Base-by-base conservation (phyloP, 805 yeast species). In the Monosporozyma servazzii region DNA sequence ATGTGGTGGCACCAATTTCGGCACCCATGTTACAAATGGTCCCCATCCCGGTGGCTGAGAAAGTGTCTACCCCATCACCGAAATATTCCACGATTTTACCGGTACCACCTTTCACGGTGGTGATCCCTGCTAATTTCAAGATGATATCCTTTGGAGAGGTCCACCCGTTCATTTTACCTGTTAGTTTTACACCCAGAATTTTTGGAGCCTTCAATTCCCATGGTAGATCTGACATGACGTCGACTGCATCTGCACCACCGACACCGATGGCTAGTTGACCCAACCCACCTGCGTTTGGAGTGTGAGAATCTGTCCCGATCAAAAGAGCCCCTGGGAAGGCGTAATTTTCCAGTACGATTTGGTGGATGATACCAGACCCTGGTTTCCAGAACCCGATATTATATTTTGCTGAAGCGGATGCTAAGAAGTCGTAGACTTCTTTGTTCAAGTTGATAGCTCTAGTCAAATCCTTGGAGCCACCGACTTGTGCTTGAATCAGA, bases 1-100 rank as follows among this genome's bases (percentile, higher is more conserved):
- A 90, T 52, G 98, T 90, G 56, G 98, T 90, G 55, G 97, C 97
- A 75, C 98, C 98, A 62, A 90, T 89, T 75, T 90, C 98, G 60
- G 98, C 98, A 78, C 98, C 98, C 98, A 90, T 90, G 74, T 90
- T 90, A 80, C 98, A 90, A 75, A 90, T 90, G 63, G 98, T 90
- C 70, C 95, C 98, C 98, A 90, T 90, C 80, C 98, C 98, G 49
- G 98, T 91, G 74, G 96, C 88, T 48, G 96, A 86, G 71, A 90
- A 84, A 53, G 91, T 79, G 65, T 85, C 80, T 51, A 90, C 90
- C 79, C 98, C 98, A 51, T 84, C 89, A 71, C 98, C 98, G 66
- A 84, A 90, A 77, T 90, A 90, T 76, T 90, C 98, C 59, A 91
- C 95, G 68, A 90, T 89, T 69, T 81, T 81, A 71, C 98, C 98